Base-by-base conservation (phyloP, 208 protist genomes). In the Acanthamoeba castellanii region DNA sequence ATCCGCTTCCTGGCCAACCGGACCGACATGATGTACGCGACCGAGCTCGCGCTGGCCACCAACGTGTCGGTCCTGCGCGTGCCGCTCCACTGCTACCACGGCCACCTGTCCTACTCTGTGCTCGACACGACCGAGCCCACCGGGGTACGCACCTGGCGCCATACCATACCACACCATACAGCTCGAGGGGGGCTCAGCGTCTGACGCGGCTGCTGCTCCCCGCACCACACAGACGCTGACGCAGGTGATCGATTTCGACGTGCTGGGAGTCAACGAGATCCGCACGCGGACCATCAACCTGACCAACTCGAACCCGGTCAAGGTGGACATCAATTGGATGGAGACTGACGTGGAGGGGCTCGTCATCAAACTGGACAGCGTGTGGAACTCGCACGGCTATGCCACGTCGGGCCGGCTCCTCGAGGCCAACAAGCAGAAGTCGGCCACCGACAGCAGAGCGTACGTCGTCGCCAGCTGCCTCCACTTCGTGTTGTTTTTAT, bases 231-330 rank as follows among this genome's bases (percentile, higher is more conserved):
- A 81, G 72, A 81, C 72, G 22, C 25, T 37, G 45, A 93, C n/a
- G 59, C 45, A 92, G 45, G 64, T 55, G 68, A 84, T 94, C 30
- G 91, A 94, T 34, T 94, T 94, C n/a, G 91, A 55, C 16, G 72
- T 94, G 42, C 91, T 94, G 20, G 91, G 91, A 2, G 91, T 94
- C 16, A 94, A 94, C 42, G 91, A 94, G 74, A 94, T 94, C n/a
- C 91, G 91, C 9, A 85, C 70, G 64, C 42, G 91, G 42, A 87
- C 70, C n/a, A 64, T 94, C 72, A 94, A 94, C 52, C 34, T 94
- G 74, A 94, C 91, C 30, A 94, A 94, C 42, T 22, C 61, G 13
- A 94, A 94, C 27, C 91, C 91, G 3, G 91, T 94, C 37, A 57
- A 66, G 30, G 88, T 93, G 22, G 57, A n/a, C 45, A 93, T 93